phyloP scores from a whole-genome alignment of 371 early-diverging fungal genomes.

The Cokeromyces recurvatus region DNA sequence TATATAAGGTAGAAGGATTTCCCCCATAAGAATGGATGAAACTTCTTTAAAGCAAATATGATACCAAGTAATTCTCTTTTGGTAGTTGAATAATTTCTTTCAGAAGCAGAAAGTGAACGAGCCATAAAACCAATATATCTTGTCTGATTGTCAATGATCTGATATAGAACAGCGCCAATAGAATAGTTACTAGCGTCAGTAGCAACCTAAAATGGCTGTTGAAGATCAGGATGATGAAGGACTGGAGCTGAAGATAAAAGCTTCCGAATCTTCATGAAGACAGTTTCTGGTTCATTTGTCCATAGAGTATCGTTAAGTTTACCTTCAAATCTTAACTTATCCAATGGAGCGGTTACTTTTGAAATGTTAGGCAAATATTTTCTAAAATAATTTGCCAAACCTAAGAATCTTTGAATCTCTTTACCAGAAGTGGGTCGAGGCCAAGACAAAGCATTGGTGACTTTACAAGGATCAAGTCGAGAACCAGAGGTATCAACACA shows the following conservation, averaged over 20 bases:
- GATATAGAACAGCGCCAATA: constrained; percentile 36
- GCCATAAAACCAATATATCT: too few species aligned
- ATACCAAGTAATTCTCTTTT: too few species aligned
- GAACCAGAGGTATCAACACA: constrained; percentile 6
- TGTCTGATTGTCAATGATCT: too few species aligned
- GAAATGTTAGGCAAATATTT: constrained; percentile 9
- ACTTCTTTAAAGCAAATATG: too few species aligned
- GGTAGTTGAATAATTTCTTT: too few species aligned
- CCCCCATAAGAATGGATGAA: too few species aligned
- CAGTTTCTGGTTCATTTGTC: neutral
- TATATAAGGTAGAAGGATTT: constrained; percentile 12
- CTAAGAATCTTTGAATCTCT: constrained; percentile 11
- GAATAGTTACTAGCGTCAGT: constrained; percentile 38
- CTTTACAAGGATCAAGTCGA: constrained; percentile 6
- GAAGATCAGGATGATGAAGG: constrained; percentile 19
- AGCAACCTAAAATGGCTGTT: too few species aligned
- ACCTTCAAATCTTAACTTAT: constrained; percentile 12
- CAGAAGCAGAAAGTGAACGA: too few species aligned
- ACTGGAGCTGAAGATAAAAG: neutral
- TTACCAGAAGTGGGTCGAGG: constrained; percentile 3
- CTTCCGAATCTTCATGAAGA: constrained; percentile 7
- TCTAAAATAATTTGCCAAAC: constrained; percentile 19
- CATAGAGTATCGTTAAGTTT: too few species aligned
- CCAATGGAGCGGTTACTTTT: constrained; percentile 19
- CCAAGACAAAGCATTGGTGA: constrained; percentile 3